These are phyloP conservation scores for Xylaria sp. DNA, from an alignment of 2,329 filamentous ascomycete species.

Conservation along the genomic window DNA sequence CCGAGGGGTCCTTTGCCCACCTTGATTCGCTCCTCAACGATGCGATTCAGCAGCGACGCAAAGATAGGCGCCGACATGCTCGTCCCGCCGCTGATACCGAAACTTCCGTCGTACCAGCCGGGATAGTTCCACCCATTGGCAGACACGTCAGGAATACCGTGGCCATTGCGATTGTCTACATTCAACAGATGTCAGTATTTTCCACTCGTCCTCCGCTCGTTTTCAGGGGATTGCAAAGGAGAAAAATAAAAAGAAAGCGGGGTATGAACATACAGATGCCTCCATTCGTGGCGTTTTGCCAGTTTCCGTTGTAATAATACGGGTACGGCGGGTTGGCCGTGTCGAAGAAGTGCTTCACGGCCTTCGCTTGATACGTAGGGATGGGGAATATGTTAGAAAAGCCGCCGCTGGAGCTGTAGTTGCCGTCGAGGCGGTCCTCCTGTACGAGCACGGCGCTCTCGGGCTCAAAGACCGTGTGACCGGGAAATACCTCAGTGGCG, in stretches of 20 bases:
- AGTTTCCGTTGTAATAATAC: constrained; percentile 16
- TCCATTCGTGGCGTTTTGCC: constrained; percentile 8
- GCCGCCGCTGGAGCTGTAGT: constrained; percentile 37
- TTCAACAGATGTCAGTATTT: neutral
- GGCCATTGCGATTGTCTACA: constrained; percentile 13
- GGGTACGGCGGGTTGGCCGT: constrained; percentile 16
- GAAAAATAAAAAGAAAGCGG: neutral
- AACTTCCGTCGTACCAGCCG: constrained; percentile 2
- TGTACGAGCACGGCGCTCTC: constrained; percentile 34
- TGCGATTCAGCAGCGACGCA: constrained; percentile 52
- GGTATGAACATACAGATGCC: constrained; percentile 1
- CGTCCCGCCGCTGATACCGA: constrained; percentile 54
- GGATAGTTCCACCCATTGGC: constrained; percentile 17
- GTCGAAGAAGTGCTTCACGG: constrained; percentile 8
- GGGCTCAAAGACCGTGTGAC: constrained; percentile 35
- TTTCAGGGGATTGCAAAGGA: neutral
- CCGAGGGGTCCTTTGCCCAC: constrained; percentile 59
- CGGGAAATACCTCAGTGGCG: constrained; percentile 38
- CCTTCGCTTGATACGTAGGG: constrained; percentile 41
- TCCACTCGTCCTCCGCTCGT: neutral
- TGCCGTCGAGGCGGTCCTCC: constrained; percentile 17
- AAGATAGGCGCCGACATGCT: constrained; percentile 54
- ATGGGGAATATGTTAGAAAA: constrained; percentile 40
- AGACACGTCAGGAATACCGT: constrained; percentile 16
- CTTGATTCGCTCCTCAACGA: constrained; percentile 61